Percentiles rank a stretch among this genome's conserved stretches.
Evolutionary conservation across 192 early-diverging fungal genomes (phyloP).

Genomic region (Rhizophagus prolifer): DNA sequence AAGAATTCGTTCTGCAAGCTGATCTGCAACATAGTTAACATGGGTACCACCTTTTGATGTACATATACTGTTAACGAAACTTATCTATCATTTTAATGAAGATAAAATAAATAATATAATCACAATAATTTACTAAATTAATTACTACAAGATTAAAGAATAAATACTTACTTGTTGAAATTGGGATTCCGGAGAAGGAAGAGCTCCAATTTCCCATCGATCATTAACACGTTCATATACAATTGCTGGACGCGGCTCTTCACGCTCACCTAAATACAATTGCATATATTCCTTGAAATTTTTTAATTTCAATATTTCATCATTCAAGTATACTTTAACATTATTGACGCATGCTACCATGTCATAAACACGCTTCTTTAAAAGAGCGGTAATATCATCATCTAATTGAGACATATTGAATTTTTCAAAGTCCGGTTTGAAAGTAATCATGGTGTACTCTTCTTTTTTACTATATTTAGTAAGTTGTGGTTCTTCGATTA

Average conservation of each 20-base stretch:
- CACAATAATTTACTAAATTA: no score
- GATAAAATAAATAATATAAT: no score
- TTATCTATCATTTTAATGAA: background rate
- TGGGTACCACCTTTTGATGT: slow-evolving; percentile 94
- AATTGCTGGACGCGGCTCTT: slow-evolving; percentile 43
- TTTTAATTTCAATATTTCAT: slow-evolving; percentile 75
- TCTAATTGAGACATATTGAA: slow-evolving; percentile 71
- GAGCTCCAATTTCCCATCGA: slow-evolving; percentile 94
- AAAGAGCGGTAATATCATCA: slow-evolving; percentile 79
- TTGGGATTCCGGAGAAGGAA: slow-evolving; percentile 81
- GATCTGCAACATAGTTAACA: slow-evolving; percentile 79
- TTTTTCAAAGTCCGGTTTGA: slow-evolving; percentile 88
- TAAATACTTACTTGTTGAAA: slow-evolving; percentile 75
- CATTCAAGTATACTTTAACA: slow-evolving; percentile 88
- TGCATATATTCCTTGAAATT: slow-evolving; percentile 90
- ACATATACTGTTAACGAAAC: slow-evolving; percentile 96
- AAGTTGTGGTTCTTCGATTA: slow-evolving; percentile 73
- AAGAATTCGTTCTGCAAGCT: slow-evolving; percentile 70
- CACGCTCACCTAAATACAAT: slow-evolving; percentile 57
- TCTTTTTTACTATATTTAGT: slow-evolving; percentile 61
- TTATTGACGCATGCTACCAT: slow-evolving; percentile 83
- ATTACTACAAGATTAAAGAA: no score
- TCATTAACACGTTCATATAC: slow-evolving; percentile 77
- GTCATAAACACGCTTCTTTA: slow-evolving; percentile 93
- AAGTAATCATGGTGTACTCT: slow-evolving; percentile 90